phyloP scores from a whole-genome alignment of 345 rosid species.

The Aquilaria malaccensis region DNA sequence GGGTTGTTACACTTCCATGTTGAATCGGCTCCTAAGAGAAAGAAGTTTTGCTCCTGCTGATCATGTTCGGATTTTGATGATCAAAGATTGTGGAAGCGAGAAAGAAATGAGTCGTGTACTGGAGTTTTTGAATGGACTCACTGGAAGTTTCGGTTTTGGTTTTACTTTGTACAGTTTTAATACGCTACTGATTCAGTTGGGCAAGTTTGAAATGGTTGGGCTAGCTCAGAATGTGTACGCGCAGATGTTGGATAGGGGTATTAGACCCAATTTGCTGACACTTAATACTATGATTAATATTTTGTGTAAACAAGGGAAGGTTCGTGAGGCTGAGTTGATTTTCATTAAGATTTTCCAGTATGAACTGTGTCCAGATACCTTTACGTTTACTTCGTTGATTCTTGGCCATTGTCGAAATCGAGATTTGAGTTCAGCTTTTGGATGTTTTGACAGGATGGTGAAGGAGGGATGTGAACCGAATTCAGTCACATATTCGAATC shows the following conservation, averaged over 20 bases:
- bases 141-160: constrained; percentile 23
- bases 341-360: constrained; percentile 35
- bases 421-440: constrained; percentile 41
- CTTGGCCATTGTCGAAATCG: constrained; percentile 54
- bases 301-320: constrained; percentile 43
- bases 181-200: constrained; percentile 49
- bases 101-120: constrained; percentile 39
- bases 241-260: constrained; percentile 34
- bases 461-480: constrained; percentile 55
- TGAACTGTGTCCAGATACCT: constrained; percentile 42
- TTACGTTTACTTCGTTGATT: constrained; percentile 56
- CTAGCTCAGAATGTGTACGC: constrained; percentile 35
- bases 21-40: constrained; percentile 43
- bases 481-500: constrained; percentile 45
- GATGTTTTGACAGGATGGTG: constrained; percentile 44
- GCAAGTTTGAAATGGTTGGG: constrained; percentile 46
- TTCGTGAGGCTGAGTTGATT: constrained; percentile 42
- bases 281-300: constrained; percentile 54
- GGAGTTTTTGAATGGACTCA: constrained; percentile 31
- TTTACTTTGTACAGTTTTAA: constrained; percentile 49
- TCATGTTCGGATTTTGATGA: constrained; percentile 50
- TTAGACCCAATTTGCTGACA: constrained; percentile 51
- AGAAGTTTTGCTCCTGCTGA: constrained; percentile 35
- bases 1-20: constrained; percentile 35
- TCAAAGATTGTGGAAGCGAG: constrained; percentile 41